These are phyloP conservation scores for Trametes cinnabarina DNA, from an alignment of 768 basidiomycete genomes.

Conservation along the genomic window DNA sequence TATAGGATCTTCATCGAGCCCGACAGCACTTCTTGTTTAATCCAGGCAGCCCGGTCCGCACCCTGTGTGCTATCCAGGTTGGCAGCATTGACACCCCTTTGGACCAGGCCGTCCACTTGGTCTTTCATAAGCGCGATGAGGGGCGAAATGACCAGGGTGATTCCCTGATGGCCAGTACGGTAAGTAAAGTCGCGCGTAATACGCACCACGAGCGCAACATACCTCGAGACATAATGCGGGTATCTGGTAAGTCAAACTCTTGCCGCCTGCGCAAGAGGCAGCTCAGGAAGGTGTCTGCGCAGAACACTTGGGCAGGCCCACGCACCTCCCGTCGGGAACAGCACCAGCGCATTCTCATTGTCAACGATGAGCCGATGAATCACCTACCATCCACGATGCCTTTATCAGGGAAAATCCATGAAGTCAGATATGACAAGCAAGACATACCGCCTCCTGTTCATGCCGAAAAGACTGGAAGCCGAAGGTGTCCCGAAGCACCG, in stretches of 20 bases:
- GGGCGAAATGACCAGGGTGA: slow-evolving; percentile 90
- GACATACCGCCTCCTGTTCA: slow-evolving; percentile 36
- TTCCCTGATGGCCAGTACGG: slow-evolving; percentile 43
- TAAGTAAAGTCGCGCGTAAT: background rate
- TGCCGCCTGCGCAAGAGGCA: slow-evolving; percentile 29
- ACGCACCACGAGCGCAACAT: background rate
- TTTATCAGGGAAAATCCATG: no score
- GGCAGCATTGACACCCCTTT: slow-evolving; percentile 68
- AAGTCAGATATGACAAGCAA: no score
- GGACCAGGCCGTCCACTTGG: slow-evolving; percentile 70
- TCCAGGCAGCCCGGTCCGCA: slow-evolving; percentile 31
- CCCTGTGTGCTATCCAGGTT: slow-evolving; percentile 39
- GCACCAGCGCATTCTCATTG: slow-evolving; percentile 40
- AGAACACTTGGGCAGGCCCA: background rate
- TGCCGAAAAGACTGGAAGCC: slow-evolving; percentile 37
- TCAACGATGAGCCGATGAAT: slow-evolving; percentile 39
- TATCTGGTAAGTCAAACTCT: slow-evolving; percentile 40
- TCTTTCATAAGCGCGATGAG: slow-evolving; percentile 88
- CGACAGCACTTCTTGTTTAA: slow-evolving; percentile 36
- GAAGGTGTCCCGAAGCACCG: slow-evolving; percentile 35
- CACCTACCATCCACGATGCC: slow-evolving; percentile 24
- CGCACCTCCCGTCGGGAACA: slow-evolving; percentile 41
- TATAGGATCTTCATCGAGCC: slow-evolving; percentile 48
- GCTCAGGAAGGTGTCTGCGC: background rate
- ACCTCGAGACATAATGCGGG: slow-evolving; percentile 40